Evolutionary conservation across 768 basidiomycete genomes (phyloP).

Genomic region (Leucosporidium scottii): DNA sequence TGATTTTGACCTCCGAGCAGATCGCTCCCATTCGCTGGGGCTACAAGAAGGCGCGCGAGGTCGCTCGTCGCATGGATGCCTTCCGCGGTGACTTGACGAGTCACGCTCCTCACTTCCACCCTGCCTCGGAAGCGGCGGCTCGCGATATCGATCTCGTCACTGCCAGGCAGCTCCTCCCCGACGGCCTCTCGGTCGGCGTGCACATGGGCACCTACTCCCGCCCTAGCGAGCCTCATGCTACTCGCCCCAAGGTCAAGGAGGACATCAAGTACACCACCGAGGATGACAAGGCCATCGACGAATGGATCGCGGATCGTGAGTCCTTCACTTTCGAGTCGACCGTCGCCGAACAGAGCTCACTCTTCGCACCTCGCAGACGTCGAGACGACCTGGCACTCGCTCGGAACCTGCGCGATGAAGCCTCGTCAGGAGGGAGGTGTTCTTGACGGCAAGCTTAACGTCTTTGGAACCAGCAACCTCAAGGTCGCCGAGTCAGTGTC

Average conservation of each 20-base stretch:
- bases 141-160: conserved; percentile 63
- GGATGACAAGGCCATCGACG: conserved; percentile 65
- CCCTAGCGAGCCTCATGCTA: conserved; percentile 53
- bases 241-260: conserved; percentile 52
- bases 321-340: too few relatives aligned
- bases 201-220: conserved; percentile 65
- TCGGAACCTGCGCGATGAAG: conserved; percentile 42
- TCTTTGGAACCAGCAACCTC: conserved; percentile 22
- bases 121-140: conserved; percentile 55
- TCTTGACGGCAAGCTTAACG: conserved; percentile 29
- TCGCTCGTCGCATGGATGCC: conserved; percentile 63
- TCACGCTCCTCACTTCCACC: conserved; percentile 69
- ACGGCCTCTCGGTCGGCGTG: conserved; percentile 60
- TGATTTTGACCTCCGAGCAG: conserved; percentile 36
- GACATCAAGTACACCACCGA: conserved; percentile 59
- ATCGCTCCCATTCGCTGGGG: conserved; percentile 69
- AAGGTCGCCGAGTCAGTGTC: conserved; percentile 29
- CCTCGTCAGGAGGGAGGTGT: conserved; percentile 26
- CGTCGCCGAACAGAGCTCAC: too few relatives aligned
- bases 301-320: conserved; percentile 52
- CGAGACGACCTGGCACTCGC: conserved; percentile 70
- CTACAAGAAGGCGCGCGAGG: conserved; percentile 68
- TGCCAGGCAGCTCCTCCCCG: conserved; percentile 56
- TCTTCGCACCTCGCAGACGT: too few relatives aligned
- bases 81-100: conserved; percentile 62